Evolutionary conservation across 192 early-diverging fungal genomes (phyloP), one percentile per base, ranked within the genome.

Genomic region (Rhizoclosmatium globosum): DNA sequence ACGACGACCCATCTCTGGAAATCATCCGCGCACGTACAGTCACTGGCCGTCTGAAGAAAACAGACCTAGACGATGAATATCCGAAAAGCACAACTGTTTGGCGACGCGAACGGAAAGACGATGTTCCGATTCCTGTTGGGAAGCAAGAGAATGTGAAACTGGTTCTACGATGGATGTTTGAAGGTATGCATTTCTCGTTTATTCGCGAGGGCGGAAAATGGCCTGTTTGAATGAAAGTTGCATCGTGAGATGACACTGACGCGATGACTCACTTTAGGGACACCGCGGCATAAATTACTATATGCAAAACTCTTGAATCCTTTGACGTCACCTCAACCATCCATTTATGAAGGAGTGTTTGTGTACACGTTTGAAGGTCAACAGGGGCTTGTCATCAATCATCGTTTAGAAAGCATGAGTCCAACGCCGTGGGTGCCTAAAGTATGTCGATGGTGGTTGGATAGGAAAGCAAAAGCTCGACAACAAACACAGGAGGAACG

Each of bases 341-440:
- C 78, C 44, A 69, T 85, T 13, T 85, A 85, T 59, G 84, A 85
- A 62, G 84, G 84, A 3, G 81, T 85, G 39, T 85, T 85, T 77
- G 81, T 85, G 23, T 85, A 85, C 59, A 45, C 47, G 3, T 85
- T 85, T 65, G 81, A 85, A 42, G 17, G 42, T 15, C 74, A 82
- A 4, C 64, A 17, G 6, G 84, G 84, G 11, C 60, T 76, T 65
- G 64, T 85, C 17, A 56, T 50, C 41, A 79, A 82, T 58, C 84
- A 85, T 50, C 74, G 74, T 3, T 68, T 85, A 13, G 74, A 82
- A 61, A 76, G 66, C 17, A 85, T 85, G 68, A 70, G 79, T 47
- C 84, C 84, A 3, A 68, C 59, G 56, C 84, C 84, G 9, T 81
- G 81, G 71, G 64, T 82, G 2, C 64, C 78, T 23, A 21, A 46